Evolutionary conservation across 768 basidiomycete species (phyloP), one percentile per base, ranked within the genome.

Genomic region (Agrocybe praecox): DNA sequence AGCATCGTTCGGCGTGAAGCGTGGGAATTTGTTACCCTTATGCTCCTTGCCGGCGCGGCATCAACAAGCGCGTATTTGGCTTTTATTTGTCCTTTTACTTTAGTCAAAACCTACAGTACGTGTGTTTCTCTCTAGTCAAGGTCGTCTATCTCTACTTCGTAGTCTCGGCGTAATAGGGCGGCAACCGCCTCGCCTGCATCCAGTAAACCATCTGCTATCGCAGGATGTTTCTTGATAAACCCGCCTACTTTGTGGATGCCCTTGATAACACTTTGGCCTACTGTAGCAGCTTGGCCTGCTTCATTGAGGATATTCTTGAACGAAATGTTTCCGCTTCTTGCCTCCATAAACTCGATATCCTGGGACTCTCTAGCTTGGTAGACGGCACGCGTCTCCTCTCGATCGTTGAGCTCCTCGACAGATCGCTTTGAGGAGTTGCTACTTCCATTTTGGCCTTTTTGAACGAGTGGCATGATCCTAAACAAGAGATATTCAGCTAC

Each of bases 1-100:
- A 66, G 61, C 65, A 66, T 66, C 49, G 36, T 47, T 50, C 22
- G 49, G 34, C 40, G 33, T 42, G 22, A 32, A 24, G 56, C 49
- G 62, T 62, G 63, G 56, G 65, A 59, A 62, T 15, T 33, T 46
- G n/a, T 18, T 11, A 23, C 21, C 10, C 19, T 34, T 34, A 26
- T 33, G 49, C 49, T 51, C 34, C 19, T 51, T 36, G 34, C n/a
- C n/a, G n/a, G n/a, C n/a, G 34, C 36, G 23, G 49, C 18, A 22
- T 15, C 22, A 40, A 40, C 32, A 33, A 44, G 44, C 45, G 18
- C 43, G 26, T 49, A n/a, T 21, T 24, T 9, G 19, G 14, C 9
- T 24, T 40, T 24, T 36, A 32, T 19, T 24, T 42, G 23, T n/a
- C 17, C 29, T 12, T 40, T 15, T 40, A n/a, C n/a, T n/a, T n/a